Evolutionary conservation across 148 eudicot genomes (phyloP).

Genomic region (Chenopodium suecicum): DNA sequence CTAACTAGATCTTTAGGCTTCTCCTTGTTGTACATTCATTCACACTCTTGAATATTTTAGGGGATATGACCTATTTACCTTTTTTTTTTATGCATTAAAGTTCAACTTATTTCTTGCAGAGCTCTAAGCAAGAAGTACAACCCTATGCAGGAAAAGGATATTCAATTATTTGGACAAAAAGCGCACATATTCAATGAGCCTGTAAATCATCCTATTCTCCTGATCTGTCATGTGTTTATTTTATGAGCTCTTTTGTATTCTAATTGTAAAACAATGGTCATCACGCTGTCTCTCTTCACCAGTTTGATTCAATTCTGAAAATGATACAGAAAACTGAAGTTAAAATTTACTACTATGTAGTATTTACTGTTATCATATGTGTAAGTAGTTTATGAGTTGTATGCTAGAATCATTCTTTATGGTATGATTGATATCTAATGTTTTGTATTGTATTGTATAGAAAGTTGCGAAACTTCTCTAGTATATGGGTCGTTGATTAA

Average conservation of each 20-base stretch:
- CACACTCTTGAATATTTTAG: not conserved
- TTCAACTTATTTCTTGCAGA: conserved; percentile 18
- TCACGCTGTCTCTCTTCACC: not conserved
- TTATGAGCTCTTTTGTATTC: not conserved
- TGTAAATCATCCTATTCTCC: conserved; percentile 2
- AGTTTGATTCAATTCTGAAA: not conserved
- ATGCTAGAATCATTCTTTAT: too few species aligned
- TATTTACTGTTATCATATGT: not conserved
- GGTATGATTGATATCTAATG: not conserved
- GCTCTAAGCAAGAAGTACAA: conserved; percentile 11
- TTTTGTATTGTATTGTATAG: not conserved
- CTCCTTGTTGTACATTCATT: not conserved
- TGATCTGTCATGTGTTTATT: not conserved
- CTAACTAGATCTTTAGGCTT: not conserved
- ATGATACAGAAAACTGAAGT: not conserved
- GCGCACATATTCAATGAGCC: conserved; percentile 10
- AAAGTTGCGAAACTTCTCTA: not conserved
- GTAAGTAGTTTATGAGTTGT: not conserved
- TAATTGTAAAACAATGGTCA: not conserved
- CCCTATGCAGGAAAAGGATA: not conserved
- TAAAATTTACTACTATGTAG: not conserved
- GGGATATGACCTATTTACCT: not conserved
- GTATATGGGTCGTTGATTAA: not conserved
- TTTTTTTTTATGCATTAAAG: not conserved
- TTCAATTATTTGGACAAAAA: conserved; percentile 10